These are phyloP conservation scores for Epichloe aotearoae DNA, from an alignment of 2,329 filamentous ascomycete species.

Conservation along the genomic window DNA sequence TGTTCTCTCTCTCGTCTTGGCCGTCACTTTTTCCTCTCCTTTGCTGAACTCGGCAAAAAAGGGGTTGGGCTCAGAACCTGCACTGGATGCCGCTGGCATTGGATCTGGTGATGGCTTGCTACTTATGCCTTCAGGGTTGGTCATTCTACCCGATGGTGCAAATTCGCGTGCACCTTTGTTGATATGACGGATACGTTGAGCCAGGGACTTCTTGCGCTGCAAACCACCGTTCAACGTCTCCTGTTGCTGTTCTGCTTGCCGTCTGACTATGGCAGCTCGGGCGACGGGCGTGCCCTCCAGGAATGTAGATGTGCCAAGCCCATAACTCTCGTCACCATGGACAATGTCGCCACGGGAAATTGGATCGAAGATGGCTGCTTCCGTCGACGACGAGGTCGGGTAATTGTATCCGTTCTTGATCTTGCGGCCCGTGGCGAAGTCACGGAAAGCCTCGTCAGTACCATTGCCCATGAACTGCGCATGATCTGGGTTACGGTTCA, in stretches of 20 bases:
- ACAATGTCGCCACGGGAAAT: constrained; percentile 54
- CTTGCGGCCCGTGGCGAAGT: constrained; percentile 45
- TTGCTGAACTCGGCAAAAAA: constrained; percentile 75
- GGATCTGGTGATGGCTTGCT: constrained; percentile 27
- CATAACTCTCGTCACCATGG: constrained; percentile 71
- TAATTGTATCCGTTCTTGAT: constrained; percentile 16
- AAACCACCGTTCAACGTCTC: constrained; percentile 49
- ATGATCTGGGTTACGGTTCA: constrained; percentile 72
- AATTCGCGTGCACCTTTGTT: constrained; percentile 54
- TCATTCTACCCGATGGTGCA: constrained; percentile 43
- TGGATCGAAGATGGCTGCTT: constrained; percentile 52
- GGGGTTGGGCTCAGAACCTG: constrained; percentile 44
- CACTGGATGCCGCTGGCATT: constrained; percentile 20
- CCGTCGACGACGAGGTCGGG: constrained; percentile 17
- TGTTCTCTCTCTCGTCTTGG: constrained; percentile 26
- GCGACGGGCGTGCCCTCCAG: constrained; percentile 86
- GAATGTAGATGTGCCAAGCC: constrained; percentile 89
- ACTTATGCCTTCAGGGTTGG: constrained; percentile 39
- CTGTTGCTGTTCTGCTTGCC: constrained; percentile 53
- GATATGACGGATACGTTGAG: constrained; percentile 79
- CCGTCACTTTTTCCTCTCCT: constrained; percentile 37
- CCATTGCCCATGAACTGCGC: constrained; percentile 72
- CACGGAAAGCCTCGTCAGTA: constrained; percentile 73
- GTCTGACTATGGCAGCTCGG: constrained; percentile 61
- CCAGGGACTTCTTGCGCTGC: constrained; percentile 85